Evolutionary conservation across 1,139 yeast species (phyloP).

Genomic region (Blastobotrys apis): DNA sequence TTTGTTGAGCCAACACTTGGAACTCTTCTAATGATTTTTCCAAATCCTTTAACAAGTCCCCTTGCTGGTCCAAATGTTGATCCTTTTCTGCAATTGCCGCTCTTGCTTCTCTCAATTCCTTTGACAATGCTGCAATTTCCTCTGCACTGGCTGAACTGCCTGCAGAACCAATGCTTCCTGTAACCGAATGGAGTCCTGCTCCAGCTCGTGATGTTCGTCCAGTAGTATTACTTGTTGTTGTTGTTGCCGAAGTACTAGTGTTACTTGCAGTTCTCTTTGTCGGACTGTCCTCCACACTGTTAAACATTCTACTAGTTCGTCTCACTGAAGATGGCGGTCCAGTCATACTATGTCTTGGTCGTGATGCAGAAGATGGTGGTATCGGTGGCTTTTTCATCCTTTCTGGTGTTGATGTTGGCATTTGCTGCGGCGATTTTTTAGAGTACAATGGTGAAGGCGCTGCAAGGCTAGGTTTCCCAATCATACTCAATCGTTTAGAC

Average conservation of each 20-base stretch:
- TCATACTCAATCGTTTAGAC: conserved; percentile 8
- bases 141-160: conserved; percentile 5
- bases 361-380: neutral
- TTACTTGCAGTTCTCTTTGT: conserved; percentile 1
- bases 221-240: neutral
- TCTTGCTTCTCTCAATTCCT: conserved; percentile 22
- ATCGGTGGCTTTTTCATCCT: conserved; percentile 5
- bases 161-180: conserved; percentile 3
- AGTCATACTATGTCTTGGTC: conserved; percentile 3
- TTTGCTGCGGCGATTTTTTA: conserved; percentile 1
- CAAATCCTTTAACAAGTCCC: conserved; percentile 28
- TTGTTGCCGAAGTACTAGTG: neutral
- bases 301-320: conserved; percentile 7
- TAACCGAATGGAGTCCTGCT: neutral
- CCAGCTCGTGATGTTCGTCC: neutral
- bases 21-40: conserved; percentile 33
- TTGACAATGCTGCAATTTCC: conserved; percentile 18
- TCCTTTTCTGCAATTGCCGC: conserved; percentile 24
- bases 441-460: conserved; percentile 12
- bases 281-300: conserved; percentile 8
- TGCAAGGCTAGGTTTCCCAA: conserved; percentile 6
- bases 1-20: conserved; percentile 23
- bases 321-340: conserved; percentile 5
- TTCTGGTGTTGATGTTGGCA: conserved; percentile 9
- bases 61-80: conserved; percentile 28